These are phyloP conservation scores for Protomyces gravidus DNA, from an alignment of 1,139 yeast genomes.

Conservation along the genomic window DNA sequence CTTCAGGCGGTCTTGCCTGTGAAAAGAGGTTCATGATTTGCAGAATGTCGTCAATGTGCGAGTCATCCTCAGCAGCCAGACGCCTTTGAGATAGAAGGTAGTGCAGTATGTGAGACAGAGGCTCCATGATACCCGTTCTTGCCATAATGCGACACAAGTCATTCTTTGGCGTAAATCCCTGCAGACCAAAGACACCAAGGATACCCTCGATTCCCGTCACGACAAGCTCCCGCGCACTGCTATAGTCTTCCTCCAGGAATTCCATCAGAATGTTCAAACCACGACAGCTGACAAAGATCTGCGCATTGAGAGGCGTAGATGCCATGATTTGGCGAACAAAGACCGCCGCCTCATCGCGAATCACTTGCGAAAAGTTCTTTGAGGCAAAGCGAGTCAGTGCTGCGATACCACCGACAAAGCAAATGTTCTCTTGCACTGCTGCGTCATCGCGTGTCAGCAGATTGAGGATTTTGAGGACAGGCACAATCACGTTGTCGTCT, in stretches of 20 bases:
- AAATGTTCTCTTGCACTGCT: conserved; percentile 49
- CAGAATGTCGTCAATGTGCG: conserved; percentile 34
- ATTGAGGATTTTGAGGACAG: conserved; percentile 47
- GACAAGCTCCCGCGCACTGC: conserved; percentile 48
- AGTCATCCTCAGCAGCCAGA: conserved; percentile 22
- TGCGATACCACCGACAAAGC: conserved; percentile 58
- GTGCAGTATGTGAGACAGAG: conserved; percentile 49
- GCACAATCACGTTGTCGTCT: conserved; percentile 44
- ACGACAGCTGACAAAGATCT: conserved; percentile 55
- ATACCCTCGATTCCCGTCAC: conserved; percentile 49
- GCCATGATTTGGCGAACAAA: conserved; percentile 45
- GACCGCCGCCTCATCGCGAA: conserved; percentile 48
- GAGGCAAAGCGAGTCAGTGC: conserved; percentile 45
- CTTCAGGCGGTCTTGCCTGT: neutral
- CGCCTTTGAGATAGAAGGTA: conserved; percentile 33
- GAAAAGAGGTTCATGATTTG: conserved; percentile 40
- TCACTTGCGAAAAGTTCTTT: conserved; percentile 42
- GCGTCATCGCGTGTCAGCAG: conserved; percentile 43
- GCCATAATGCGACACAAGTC: conserved; percentile 55
- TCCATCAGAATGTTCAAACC: conserved; percentile 52
- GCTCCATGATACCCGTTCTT: conserved; percentile 50
- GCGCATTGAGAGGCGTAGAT: conserved; percentile 45
- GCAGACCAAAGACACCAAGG: conserved; percentile 48
- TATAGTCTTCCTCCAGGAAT: conserved; percentile 51
- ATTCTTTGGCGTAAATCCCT: conserved; percentile 45